Base-by-base conservation (phyloP, 2,329 filamentous ascomycete species). In the Colletotrichum sp. region DNA sequence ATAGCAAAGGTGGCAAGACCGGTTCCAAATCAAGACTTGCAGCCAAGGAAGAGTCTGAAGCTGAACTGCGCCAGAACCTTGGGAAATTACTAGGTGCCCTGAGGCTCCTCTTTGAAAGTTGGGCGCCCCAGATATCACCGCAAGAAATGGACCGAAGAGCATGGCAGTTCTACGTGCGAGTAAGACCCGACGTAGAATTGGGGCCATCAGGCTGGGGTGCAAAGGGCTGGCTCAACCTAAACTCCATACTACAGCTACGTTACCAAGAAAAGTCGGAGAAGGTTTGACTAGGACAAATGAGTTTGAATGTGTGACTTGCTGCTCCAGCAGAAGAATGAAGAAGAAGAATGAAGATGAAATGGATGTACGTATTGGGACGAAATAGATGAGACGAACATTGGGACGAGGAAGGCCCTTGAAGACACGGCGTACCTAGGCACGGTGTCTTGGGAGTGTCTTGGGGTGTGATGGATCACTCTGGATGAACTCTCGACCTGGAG, bases 171-270 rank as follows among this genome's bases (percentile, higher is more conserved):
- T 98, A 98, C 83, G 87, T 94, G 3, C 89, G 90, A 26, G 92
- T 96, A 24, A 88, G 96, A 77, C 95, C 95, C 1, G 93, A 95
- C 24, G 94, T 98, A 4, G 92, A 94, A 74, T 85, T 88, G 72
- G 96, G 95, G 0, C 91, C 91, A 64, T 91, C 92, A 24, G 95
- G 96, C 3, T 98, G 95, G 95, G 95, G 95, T 32, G 94, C 93
- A 15, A 97, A 96, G 83, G 95, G 94, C 2, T 86, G 87, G 70
- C 87, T 98, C 32, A 92, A 88, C 78, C 82, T 98, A 43, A 86
- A 86, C 16, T 91, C 92, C 78, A 94, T 98, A 55, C 82, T 96
- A 78, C 88, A 88, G 10, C 80, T 95, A 77, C 88, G 90, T 73
- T 86, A 89, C 67, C 86, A 81, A 15, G 66, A 10, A 38, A 48